phyloP scores from a whole-genome alignment of 2,329 filamentous ascomycete genomes.

The Aspergillus sp. region DNA sequence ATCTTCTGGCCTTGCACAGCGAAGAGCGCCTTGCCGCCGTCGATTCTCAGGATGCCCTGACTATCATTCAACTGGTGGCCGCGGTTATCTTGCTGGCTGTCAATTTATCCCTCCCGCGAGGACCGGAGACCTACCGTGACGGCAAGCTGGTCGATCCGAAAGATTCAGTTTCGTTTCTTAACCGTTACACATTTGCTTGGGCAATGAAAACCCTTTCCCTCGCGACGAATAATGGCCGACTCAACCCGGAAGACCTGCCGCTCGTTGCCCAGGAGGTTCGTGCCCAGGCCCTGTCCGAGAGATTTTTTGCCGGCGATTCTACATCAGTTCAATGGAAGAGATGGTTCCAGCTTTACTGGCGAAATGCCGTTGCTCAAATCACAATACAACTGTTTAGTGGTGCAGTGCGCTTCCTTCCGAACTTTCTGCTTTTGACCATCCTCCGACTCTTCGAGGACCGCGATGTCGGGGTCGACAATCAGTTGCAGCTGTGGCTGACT shows the following conservation, averaged over 20 bases:
- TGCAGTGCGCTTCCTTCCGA: conserved; percentile 65
- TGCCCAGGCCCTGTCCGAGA: conserved; percentile 42
- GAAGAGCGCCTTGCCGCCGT: not conserved
- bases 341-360: conserved; percentile 58
- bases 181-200: conserved; percentile 66
- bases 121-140: conserved; percentile 64
- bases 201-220: conserved; percentile 52
- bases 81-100: not conserved
- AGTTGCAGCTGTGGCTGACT: conserved; percentile 57
- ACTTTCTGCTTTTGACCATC: conserved; percentile 65
- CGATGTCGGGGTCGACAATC: conserved; percentile 46
- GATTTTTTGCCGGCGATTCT: conserved; percentile 1
- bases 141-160: conserved; percentile 61
- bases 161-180: conserved; percentile 60
- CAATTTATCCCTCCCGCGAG: conserved; percentile 56
- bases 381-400: conserved; percentile 53
- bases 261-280: conserved; percentile 57
- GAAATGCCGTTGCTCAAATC: conserved; percentile 58
- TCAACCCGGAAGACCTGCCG: conserved; percentile 64
- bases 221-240: conserved; percentile 58
- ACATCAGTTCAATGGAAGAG: conserved; percentile 55
- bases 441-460: conserved; percentile 64
- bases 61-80: conserved; percentile 3
- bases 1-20: not conserved
- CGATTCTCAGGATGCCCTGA: not conserved